Evolutionary conservation across 2,329 filamentous ascomycete genomes (phyloP), one percentile per base, ranked within the genome.

Genomic region (Piedraia hortae): DNA sequence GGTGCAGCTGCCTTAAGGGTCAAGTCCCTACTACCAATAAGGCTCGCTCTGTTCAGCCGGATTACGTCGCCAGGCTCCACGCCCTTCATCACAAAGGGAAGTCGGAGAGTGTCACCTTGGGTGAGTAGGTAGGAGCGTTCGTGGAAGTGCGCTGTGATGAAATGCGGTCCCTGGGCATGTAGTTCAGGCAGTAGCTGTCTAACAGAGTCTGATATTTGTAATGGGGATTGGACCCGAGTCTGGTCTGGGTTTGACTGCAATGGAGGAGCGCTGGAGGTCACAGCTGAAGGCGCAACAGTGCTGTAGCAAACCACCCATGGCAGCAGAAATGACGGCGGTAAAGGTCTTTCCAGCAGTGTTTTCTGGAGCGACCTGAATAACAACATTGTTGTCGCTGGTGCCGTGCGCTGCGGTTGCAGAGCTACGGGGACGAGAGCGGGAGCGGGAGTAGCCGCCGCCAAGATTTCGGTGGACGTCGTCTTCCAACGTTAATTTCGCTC

Each of bases 11-110:
- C 49, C 45, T 78, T 74, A 31, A 93, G 54, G 4, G 82, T 91
- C 48, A 74, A 89, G 45, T 93, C 82, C 31, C 85, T 60, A 33
- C 69, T 82, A 13, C 85, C 85, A 19, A 97, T 50, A 24, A 69
- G 54, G 18, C 64, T 69, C 12, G 78, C 85, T 25, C 78, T 69
- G 50, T 90, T 82, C 26, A 97, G 58, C 4, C 80, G 72, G 28
- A 97, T 56, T 16, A 88, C 53, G 42, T 93, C 82, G 14, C 85
- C 85, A 1, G 78, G 68, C 26, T 43, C 37, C 18, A 54, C 51
- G 26, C 44, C 35, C 11, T 47, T 45, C 50, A 56, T 55, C 10
- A 47, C 42, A 37, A 56, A 56, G 2, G 53, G 53, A 6, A 56
- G 42, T 8, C 52, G 50, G 4, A 56, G 21, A 1, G 44, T 50